Evolutionary conservation across 169 alveolate species (phyloP), one percentile per base, ranked within the genome.

Genomic region (Babesia ovata): DNA sequence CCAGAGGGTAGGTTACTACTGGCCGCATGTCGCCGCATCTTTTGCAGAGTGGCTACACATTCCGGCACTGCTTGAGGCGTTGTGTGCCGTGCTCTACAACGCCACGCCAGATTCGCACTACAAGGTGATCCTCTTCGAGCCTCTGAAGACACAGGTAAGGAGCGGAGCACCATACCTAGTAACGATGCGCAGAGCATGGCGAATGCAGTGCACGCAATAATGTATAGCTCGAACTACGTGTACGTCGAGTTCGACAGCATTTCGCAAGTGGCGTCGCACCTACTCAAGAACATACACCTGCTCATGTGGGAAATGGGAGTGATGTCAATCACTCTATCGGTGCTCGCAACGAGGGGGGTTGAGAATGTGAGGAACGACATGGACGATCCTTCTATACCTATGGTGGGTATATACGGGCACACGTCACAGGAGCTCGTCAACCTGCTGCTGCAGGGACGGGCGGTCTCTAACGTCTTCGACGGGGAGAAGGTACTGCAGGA

Each of bases 401-500:
- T 91, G 12, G 72, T 91, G 17, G 93, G 93, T 24, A 62, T 81
- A 21, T 88, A 79, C 79, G 95, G 95, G 13, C 95, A 91, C 74
- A 88, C 92, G 28, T 79, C 91, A 16, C 95, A 91, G 82, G 95
- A 91, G 60, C 76, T 91, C 39, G 95, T 91, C 28, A 91, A 91
- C 63, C 61, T 91, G 36, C 54, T 88, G 33, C 70, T 91, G 39
- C 88, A 90, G 48, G 95, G 95, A 13, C 78, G 79, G 70, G 93
- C 95, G 11, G 92, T 91, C n/a, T 91, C 95, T 3, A 91, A 91
- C 58, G 93, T 91, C 33, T 91, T 91, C 70, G 93, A 91, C 71
- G 93, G 92, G 45, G 85, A 67, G 29, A 88, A 78, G 62, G 67
- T 82, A 21, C 70, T 91, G 59, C 79, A 87, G 19, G 84, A 48